Evolutionary conservation across 75 land plant species (phyloP).

Genomic region (Picea glauca): DNA sequence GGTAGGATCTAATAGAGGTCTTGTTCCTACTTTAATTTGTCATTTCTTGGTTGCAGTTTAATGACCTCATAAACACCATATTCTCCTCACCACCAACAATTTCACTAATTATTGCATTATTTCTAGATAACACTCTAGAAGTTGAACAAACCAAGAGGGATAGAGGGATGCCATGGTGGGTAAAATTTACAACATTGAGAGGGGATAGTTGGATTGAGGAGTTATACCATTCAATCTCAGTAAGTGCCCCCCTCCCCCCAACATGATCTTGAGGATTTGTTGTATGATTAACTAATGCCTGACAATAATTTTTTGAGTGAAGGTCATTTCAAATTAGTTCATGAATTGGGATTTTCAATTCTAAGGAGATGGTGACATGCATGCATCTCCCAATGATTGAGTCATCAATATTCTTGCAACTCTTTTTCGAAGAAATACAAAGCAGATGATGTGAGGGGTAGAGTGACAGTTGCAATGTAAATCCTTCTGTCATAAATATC

Average conservation of each 20-base stretch:
- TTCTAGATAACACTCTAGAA: slow-evolving; percentile 82
- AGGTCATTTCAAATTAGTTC: not conserved
- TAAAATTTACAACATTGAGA: slow-evolving; percentile 85
- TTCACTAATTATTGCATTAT: slow-evolving; percentile 64
- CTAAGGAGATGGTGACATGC: not conserved
- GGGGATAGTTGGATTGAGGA: slow-evolving; percentile 90
- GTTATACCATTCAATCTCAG: slow-evolving; percentile 85
- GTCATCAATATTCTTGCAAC: slow-evolving; percentile 7
- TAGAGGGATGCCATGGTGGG: slow-evolving; percentile 96
- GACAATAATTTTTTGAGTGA: not conserved
- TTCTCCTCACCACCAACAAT: slow-evolving; percentile 81
- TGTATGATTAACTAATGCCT: not conserved
- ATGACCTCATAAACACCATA: slow-evolving; percentile 73
- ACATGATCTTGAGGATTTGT: slow-evolving; percentile 16
- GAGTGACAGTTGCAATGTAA: not conserved
- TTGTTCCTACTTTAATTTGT: not conserved
- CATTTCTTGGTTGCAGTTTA: slow-evolving; percentile 50
- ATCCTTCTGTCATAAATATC: not conserved
- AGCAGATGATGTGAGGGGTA: not conserved
- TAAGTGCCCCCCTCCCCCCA: too few relatives aligned
- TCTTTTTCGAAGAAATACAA: not conserved
- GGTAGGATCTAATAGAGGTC: not conserved
- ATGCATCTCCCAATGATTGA: slow-evolving; percentile 1
- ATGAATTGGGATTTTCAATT: not conserved
- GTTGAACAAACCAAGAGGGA: slow-evolving; percentile 68